Percentiles rank a stretch among this genome's conserved stretches.
Evolutionary conservation across 192 early-diverging fungal genomes (phyloP).

Genomic region (Podila epicladia): DNA sequence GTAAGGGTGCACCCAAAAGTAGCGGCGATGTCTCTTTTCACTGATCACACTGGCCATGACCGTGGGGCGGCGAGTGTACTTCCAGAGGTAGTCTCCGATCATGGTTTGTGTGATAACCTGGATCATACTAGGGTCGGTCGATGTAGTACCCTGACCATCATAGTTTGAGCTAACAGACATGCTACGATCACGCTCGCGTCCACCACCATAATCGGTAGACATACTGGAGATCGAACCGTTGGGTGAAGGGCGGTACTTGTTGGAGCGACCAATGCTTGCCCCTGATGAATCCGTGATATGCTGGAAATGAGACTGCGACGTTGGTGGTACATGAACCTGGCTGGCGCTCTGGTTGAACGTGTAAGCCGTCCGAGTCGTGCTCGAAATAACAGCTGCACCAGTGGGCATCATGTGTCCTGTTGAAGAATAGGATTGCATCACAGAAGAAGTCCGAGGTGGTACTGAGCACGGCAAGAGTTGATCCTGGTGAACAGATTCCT

Average conservation of each 20-base stretch:
- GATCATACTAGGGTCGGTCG: slow-evolving; percentile 72
- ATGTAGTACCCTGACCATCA: slow-evolving; percentile 10
- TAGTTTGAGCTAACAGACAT: slow-evolving; percentile 36
- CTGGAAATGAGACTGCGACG: slow-evolving; percentile 17
- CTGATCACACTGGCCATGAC: slow-evolving; percentile 59
- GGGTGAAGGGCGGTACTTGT: slow-evolving; percentile 35
- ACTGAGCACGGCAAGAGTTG: slow-evolving; percentile 13
- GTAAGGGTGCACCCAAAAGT: slow-evolving; percentile 87
- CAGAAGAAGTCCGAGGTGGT: background rate
- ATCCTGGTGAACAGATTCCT: background rate
- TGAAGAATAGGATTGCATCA: slow-evolving; percentile 3
- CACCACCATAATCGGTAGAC: slow-evolving; percentile 40
- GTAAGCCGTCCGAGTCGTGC: slow-evolving; percentile 38
- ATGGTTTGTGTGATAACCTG: slow-evolving; percentile 79
- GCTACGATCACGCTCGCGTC: slow-evolving; percentile 13
- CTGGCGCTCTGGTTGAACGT: slow-evolving; percentile 34
- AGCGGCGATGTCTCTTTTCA: slow-evolving; percentile 75
- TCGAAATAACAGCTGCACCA: slow-evolving; percentile 38
- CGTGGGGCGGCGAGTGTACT: slow-evolving; percentile 69
- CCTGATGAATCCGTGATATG: slow-evolving; percentile 47
- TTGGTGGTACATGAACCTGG: slow-evolving; percentile 28
- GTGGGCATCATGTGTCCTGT: slow-evolving; percentile 9
- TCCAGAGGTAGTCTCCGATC: slow-evolving; percentile 82
- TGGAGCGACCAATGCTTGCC: slow-evolving; percentile 29
- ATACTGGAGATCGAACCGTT: slow-evolving; percentile 43